Conservation (phyloP, 2,329 filamentous ascomycete species). For the Macrophomina phaseolina region DNA sequence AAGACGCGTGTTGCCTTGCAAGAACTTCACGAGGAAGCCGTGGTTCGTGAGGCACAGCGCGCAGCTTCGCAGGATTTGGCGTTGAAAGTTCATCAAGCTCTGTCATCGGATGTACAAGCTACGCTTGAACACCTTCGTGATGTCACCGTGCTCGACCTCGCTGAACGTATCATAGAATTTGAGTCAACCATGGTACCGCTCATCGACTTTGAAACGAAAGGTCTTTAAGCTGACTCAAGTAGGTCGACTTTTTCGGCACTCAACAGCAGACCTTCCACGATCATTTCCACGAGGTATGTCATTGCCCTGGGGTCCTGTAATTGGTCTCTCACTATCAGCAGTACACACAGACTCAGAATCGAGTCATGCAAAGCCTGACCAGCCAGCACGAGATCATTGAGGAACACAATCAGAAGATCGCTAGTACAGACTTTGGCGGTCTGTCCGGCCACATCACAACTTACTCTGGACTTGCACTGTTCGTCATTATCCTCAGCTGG, state of each 20-base stretch:
- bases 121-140: conserved; percentile 10
- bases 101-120: not conserved
- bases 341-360: conserved; percentile 15
- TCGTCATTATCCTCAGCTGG: conserved; percentile 10
- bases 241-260: not conserved
- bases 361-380: not conserved
- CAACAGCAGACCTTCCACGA: conserved; percentile 14
- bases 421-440: conserved; percentile 1
- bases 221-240: not conserved
- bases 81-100: not conserved
- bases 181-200: conserved; percentile 5
- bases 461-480: conserved; percentile 1
- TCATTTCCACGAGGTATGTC: conserved; percentile 19
- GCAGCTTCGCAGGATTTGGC: conserved; percentile 8
- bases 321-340: not conserved
- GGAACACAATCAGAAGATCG: conserved; percentile 16
- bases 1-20: conserved; percentile 5
- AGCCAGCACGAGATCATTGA: conserved; percentile 18
- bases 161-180: not conserved
- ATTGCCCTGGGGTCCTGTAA: not conserved
- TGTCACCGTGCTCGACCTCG: conserved; percentile 1
- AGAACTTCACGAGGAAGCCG: conserved; percentile 16
- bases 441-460: conserved; percentile 1
- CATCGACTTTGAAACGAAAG: no score
- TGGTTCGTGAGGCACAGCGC: conserved; percentile 1